Evolutionary conservation across 768 basidiomycete genomes (phyloP).

Genomic region (Tricholoma furcatifolium): DNA sequence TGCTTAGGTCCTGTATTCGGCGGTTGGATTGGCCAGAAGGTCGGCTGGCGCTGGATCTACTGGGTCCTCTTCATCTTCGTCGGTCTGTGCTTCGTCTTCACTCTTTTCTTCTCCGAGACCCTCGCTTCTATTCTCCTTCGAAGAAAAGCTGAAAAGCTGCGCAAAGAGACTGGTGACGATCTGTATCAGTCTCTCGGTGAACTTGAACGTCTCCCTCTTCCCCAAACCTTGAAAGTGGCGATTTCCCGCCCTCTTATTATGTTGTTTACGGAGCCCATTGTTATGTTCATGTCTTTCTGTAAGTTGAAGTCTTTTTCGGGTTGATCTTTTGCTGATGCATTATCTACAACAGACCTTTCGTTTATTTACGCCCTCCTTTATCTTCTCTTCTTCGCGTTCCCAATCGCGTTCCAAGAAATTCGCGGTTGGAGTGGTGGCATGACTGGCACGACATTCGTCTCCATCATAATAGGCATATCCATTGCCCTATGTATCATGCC

Average conservation of each 20-base stretch:
- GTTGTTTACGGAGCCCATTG: slow-evolving; percentile 8
- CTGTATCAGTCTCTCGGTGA: slow-evolving; percentile 11
- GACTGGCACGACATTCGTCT: slow-evolving; percentile 41
- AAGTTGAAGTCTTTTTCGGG: background rate
- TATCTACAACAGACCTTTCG: background rate
- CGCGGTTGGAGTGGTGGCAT: slow-evolving; percentile 39
- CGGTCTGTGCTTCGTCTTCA: slow-evolving; percentile 32
- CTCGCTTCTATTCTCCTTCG: slow-evolving; percentile 46
- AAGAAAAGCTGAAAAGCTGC: slow-evolving; percentile 37
- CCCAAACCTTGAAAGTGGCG: slow-evolving; percentile 4
- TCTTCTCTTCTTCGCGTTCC: slow-evolving; percentile 43
- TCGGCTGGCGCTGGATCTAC: slow-evolving; percentile 49
- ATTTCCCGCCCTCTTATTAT: slow-evolving; percentile 6
- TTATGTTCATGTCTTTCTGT: slow-evolving; percentile 10
- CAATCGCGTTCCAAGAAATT: slow-evolving; percentile 39
- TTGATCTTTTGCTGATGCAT: background rate
- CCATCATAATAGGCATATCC: slow-evolving; percentile 40
- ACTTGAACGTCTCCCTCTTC: slow-evolving; percentile 5
- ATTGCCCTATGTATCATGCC: slow-evolving; percentile 29
- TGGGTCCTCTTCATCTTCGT: slow-evolving; percentile 47
- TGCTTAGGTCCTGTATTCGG: slow-evolving; percentile 50
- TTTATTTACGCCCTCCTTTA: slow-evolving; percentile 2
- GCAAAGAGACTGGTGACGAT: slow-evolving; percentile 32
- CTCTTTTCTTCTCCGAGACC: slow-evolving; percentile 50
- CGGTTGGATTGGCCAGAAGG: slow-evolving; percentile 42